Conservation (phyloP, 768 basidiomycete species). For the Cystobasidium tubakii region DNA sequence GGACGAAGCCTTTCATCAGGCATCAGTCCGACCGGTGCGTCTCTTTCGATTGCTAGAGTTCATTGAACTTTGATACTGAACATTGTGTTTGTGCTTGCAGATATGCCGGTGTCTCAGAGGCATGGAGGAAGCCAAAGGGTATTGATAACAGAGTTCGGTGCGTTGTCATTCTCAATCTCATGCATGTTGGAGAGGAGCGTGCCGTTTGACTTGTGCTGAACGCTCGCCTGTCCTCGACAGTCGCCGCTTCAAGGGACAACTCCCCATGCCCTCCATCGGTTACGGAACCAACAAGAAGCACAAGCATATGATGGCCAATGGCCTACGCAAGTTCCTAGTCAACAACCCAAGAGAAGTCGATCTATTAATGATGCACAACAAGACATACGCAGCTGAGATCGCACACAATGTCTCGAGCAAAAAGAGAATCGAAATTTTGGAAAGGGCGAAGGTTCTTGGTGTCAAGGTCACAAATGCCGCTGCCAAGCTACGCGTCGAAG, state of each 20-base stretch:
- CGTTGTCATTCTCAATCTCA: slow-evolving; percentile 46
- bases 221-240: slow-evolving; percentile 34
- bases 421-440: slow-evolving; percentile 84
- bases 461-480: slow-evolving; percentile 91
- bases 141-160: slow-evolving; percentile 97
- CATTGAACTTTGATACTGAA: too few relatives aligned
- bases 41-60: too few relatives aligned
- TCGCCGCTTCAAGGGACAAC: slow-evolving; percentile 66
- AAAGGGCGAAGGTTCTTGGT: slow-evolving; percentile 66
- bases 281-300: slow-evolving; percentile 95
- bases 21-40: slow-evolving; percentile 24
- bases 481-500: slow-evolving; percentile 73
- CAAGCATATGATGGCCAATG: slow-evolving; percentile 89
- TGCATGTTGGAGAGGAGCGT: too few relatives aligned
- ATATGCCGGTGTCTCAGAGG: slow-evolving; percentile 58
- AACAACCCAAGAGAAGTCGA: slow-evolving; percentile 90
- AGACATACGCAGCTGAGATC: slow-evolving; percentile 88
- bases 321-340: slow-evolving; percentile 91
- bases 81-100: background rate
- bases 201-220: too few relatives aligned
- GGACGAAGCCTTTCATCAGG: slow-evolving; percentile 22
- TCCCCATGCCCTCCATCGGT: slow-evolving; percentile 91
- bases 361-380: slow-evolving; percentile 94
- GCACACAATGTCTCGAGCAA: slow-evolving; percentile 93
- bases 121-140: slow-evolving; percentile 99